Base-by-base conservation (phyloP, 768 basidiomycete genomes). In the Hygrocybe punicea region DNA sequence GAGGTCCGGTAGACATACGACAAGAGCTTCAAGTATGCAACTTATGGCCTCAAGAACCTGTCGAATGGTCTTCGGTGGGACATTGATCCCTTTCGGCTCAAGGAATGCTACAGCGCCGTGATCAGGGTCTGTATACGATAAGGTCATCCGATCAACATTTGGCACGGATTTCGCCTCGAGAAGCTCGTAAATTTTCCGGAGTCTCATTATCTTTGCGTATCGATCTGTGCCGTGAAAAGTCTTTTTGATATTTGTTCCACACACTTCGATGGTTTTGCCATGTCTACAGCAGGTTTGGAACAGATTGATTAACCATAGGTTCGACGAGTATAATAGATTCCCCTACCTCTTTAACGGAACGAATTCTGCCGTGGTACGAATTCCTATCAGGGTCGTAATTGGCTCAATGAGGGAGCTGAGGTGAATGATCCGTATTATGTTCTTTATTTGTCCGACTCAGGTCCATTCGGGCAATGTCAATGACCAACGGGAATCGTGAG, bases 21-120 rank as follows among this genome's bases (percentile, higher is more conserved):
- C 37, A 17, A 67, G 60, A 5, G 56, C 49, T 56, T 64, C 57
- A 29, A 64, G 58, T 21, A 66, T 55, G 57, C 65, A 64, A 16
- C 37, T 35, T 6, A 65, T 23, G 49, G 55, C 55, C 19, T 58
- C 53, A 7, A 39, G 13, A 11, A 64, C 36, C 19, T 62, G 58
- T 23, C 40, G 23, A 29, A 52, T 57, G 2, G 19, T 46, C 16
- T 4, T 19, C 17, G 63, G 63, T 21, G n/a, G 35, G 23, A 19
- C 46, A 35, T 16, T 23, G 40, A 65, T 46, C 33, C 64, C 64
- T 34, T 52, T 42, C 45, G 63, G 63, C 21, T 25, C 23, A 29
- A 65, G 55, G 29, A 29, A 29, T 8, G 29, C 29, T 29, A 29
- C 29, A 29, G 29, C 4, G n/a, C n/a, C n/a, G n/a, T n/a, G n/a